Base-by-base conservation (phyloP, 768 basidiomycete species). In the Pleurotus sapidus region DNA sequence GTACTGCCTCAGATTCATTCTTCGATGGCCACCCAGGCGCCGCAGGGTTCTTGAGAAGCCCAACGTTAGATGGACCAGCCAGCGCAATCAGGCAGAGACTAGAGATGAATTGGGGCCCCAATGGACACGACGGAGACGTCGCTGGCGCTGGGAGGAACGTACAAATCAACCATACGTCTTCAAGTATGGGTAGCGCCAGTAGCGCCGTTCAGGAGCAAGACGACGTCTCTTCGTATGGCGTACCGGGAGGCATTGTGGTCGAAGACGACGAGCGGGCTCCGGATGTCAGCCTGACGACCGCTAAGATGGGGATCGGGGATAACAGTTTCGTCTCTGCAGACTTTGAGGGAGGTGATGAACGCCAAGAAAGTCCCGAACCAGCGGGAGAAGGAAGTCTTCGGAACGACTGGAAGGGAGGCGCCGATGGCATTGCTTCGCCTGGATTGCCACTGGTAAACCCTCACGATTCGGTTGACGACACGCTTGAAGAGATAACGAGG, bases 251-350 rank as follows among this genome's bases (percentile, higher is more conserved):
- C 17, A 76, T 82, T 51, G 76, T 80, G 0, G 69, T 80, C 5
- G 78, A 79, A 18, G 80, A 82, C 48, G 76, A 78, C 11, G 78
- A 81, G 42, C 17, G 4, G 14, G 51, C 51, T 24, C 51, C 51
- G 37, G 51, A 54, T 54, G 51, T 49, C 61, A 66, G 38, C 55
- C 59, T 54, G 14, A 54, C 39, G 15, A 54, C 51, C 12, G 51
- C 38, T 7, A 42, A 40, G 37, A 54, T 54, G 51, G 51, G 51
- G 39, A 54, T 54, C 20, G 51, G 51, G n/a, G 51, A 54, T 54
- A 42, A 54, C 12, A 54, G 51, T 24, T 54, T 54, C n/a, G 51
- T 54, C 5, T 54, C 51, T 15, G 37, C 15, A 5, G 51, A 40
- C 42, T 37, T 17, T 45, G 42, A 45, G n/a, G 42, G 20, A 23